These are phyloP conservation scores for Cyberlindnera americana DNA, from an alignment of 805 yeast genomes.

Conservation along the genomic window DNA sequence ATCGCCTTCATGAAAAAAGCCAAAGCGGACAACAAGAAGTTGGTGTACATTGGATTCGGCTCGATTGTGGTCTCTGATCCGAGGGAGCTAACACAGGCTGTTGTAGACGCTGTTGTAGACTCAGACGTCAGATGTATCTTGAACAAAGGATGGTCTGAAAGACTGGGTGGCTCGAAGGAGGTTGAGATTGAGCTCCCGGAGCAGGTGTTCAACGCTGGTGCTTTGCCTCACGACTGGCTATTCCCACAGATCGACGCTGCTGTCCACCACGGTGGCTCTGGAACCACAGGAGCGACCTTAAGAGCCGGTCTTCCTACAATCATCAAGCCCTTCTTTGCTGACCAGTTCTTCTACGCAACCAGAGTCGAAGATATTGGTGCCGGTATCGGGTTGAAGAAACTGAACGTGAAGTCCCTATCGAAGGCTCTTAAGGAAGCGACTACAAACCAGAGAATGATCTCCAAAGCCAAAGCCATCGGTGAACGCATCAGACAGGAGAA, in stretches of 20 bases:
- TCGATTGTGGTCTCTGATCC: constrained; percentile 90
- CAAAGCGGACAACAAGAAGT: constrained; percentile 51
- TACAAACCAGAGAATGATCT: constrained; percentile 59
- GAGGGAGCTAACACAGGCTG: constrained; percentile 67
- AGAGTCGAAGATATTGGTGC: constrained; percentile 88
- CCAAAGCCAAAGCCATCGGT: constrained; percentile 63
- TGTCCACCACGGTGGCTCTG: constrained; percentile 97
- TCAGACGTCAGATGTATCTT: constrained; percentile 85
- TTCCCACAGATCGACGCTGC: constrained; percentile 89
- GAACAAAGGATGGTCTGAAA: constrained; percentile 93
- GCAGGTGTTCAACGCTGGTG: constrained; percentile 64
- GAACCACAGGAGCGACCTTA: constrained; percentile 90
- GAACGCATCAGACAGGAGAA: constrained; percentile 63
- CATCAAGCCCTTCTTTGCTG: constrained; percentile 94
- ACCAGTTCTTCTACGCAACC: constrained; percentile 87
- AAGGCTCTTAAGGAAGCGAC: constrained; percentile 70
- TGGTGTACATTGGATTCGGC: constrained; percentile 94
- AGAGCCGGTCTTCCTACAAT: constrained; percentile 86
- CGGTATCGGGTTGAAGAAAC: constrained; percentile 66
- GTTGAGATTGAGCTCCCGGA: constrained; percentile 53
- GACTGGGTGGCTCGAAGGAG: constrained; percentile 40
- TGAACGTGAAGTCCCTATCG: constrained; percentile 59
- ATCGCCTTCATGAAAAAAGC: constrained; percentile 62
- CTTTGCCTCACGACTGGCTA: constrained; percentile 91
- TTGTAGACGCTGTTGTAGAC: constrained; percentile 70